These are phyloP conservation scores for Pleurotus tuoliensis DNA, from an alignment of 768 basidiomycete species.

Conservation along the genomic window DNA sequence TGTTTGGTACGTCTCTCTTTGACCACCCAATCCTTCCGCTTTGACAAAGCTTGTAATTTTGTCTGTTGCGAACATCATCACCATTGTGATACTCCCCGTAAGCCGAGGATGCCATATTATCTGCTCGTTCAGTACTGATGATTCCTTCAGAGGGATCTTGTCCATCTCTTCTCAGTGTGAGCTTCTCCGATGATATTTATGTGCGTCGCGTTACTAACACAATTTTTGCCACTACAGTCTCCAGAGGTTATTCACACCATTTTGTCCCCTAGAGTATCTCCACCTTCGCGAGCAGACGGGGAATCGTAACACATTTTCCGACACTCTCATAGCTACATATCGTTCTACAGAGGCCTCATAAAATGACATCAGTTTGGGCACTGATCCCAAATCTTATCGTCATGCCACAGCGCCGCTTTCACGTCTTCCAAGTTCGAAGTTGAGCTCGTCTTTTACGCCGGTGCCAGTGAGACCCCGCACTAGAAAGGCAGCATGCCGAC, in stretches of 20 bases:
- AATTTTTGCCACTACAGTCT: background rate
- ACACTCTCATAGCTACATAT: too few relatives aligned
- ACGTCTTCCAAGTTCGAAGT: too few relatives aligned
- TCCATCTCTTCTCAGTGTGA: background rate
- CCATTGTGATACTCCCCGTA: background rate
- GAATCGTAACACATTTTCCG: conserved; percentile 10
- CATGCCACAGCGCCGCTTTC: too few relatives aligned
- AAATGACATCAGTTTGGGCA: too few relatives aligned
- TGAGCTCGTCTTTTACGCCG: too few relatives aligned
- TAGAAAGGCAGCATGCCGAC: too few relatives aligned
- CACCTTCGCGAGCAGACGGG: conserved; percentile 15
- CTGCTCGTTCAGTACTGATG: background rate
- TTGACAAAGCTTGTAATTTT: background rate
- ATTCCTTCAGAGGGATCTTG: background rate
- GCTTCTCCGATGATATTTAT: background rate
- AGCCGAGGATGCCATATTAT: background rate
- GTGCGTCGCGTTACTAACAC: background rate
- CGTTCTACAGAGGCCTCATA: too few relatives aligned
- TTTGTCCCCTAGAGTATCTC: background rate
- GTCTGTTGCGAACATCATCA: background rate
- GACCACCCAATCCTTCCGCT: too few relatives aligned
- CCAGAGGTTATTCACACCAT: background rate
- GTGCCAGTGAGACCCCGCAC: too few relatives aligned
- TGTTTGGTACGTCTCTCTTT: background rate
- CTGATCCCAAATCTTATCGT: too few relatives aligned